Evolutionary conservation across 768 basidiomycete species (phyloP), one percentile per base, ranked within the genome.

Genomic region (Hypsizygus marmoreus): DNA sequence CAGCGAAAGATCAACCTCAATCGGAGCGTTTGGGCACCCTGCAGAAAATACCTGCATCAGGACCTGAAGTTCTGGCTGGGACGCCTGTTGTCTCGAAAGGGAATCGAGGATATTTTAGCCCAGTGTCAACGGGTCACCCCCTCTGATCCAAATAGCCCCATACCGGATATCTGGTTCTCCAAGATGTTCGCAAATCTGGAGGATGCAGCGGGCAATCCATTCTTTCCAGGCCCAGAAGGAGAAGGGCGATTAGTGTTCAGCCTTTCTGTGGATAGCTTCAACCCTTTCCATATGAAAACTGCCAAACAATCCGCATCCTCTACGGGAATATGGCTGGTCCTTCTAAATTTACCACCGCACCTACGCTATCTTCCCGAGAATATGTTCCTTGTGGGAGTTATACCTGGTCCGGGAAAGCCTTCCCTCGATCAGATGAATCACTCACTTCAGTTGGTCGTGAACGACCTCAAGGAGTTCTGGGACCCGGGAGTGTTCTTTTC

Each of bases 371-470:
- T 63, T 8, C 53, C 54, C 0, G 63, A 74, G 44, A 76, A 77
- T 38, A 58, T 76, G 45, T 76, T 62, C 45, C 56, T 76, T 0
- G 70, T 62, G 1, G 74, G 69, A 0, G 53, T 78, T 17, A 71
- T 75, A 23, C 70, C 71, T 6, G 73, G 73, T 0, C 74, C 71
- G 0, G 44, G 58, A 1, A 63, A 73, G 28, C 70, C 73, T 1
- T 57, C 56, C 0, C 51, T 56, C 1, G 44, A 63, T 1, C 50
- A 73, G 29, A 55, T 73, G 4, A 71, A 74, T 35, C 64, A 67
- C 25, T 56, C 65, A 23, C 36, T 76, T 2, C 17, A 46, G 2
- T 60, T 63, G 0, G 48, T 76, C 6, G 60, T 75, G 3, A 56
- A 70, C 19, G 63, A 74, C 14, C 51, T 75, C 2, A 28, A 66